Conservation (phyloP, 352 stramenopile genomes). For the Phytopythium montanum region DNA sequence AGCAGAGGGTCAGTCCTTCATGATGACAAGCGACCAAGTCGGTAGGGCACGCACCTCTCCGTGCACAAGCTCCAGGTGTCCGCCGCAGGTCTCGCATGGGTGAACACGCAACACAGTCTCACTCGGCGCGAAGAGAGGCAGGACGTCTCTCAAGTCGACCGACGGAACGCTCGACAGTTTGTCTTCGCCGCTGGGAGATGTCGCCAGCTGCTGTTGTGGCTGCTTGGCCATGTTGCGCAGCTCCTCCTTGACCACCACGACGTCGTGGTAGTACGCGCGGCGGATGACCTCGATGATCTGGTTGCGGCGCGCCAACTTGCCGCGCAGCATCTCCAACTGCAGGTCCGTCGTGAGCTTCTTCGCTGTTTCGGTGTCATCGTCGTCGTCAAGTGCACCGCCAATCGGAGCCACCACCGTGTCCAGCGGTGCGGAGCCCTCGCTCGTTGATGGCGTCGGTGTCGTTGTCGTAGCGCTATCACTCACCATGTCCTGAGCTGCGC, state of each 20-base stretch:
- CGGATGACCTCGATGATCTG: slow-evolving; percentile 72
- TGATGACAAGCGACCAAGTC: not conserved
- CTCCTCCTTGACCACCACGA: slow-evolving; percentile 83
- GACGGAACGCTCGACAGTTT: slow-evolving; percentile 59
- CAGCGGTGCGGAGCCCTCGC: not conserved
- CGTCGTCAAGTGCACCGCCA: slow-evolving; percentile 13
- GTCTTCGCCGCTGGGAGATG: slow-evolving; percentile 17
- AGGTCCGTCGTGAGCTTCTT: slow-evolving; percentile 31
- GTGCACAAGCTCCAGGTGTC: slow-evolving; percentile 74
- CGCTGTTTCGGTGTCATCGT: slow-evolving; percentile 27
- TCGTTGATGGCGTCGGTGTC: not conserved
- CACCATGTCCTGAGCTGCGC: not conserved
- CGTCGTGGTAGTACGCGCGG: slow-evolving; percentile 75
- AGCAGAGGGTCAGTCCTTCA: not conserved
- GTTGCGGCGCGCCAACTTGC: slow-evolving; percentile 65
- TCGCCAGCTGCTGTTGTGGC: too few species aligned
- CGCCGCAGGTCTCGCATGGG: slow-evolving; percentile 66
- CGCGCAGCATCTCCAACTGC: slow-evolving; percentile 64
- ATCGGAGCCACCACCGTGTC: not conserved
- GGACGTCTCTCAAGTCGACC: slow-evolving; percentile 58
- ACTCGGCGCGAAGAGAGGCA: slow-evolving; percentile 68
- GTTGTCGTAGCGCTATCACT: not conserved
- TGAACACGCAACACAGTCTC: slow-evolving; percentile 76
- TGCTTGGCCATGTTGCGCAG: slow-evolving; percentile 24
- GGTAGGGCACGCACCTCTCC: slow-evolving; percentile 38